These are phyloP conservation scores for Terfezia claveryi DNA, from an alignment of 495 filamentous ascomycete species.

Conservation along the genomic window DNA sequence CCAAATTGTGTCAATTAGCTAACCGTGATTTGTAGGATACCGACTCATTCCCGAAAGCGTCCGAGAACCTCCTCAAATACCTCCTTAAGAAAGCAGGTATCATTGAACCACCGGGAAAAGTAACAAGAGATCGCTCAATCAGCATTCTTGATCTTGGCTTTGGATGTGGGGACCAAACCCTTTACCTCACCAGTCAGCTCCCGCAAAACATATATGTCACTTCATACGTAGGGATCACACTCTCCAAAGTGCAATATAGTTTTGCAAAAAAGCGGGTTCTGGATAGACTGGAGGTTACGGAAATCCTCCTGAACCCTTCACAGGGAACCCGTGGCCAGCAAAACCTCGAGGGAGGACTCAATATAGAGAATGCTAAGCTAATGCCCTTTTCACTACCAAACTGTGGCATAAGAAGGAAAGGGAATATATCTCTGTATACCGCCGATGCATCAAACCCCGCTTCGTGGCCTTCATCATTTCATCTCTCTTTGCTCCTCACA, in stretches of 20 bases:
- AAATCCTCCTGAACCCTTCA: neutral
- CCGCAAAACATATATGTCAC: conserved; percentile 10
- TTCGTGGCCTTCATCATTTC: neutral
- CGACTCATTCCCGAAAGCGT: conserved; percentile 23
- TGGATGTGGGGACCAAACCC: conserved; percentile 30
- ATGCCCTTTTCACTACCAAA: too few relatives aligned
- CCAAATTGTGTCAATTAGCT: neutral
- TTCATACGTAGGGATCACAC: conserved; percentile 27
- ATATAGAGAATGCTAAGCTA: too few relatives aligned
- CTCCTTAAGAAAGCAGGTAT: conserved; percentile 22
- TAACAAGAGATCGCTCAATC: conserved; percentile 1
- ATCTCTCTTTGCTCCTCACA: neutral
- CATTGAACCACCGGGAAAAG: conserved; percentile 4
- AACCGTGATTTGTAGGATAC: neutral
- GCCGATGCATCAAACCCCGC: neutral
- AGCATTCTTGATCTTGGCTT: conserved; percentile 27
- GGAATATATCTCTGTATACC: neutral
- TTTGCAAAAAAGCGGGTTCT: conserved; percentile 8
- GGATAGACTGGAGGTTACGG: neutral
- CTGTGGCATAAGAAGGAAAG: too few relatives aligned
- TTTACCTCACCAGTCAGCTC: conserved; percentile 14
- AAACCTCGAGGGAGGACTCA: neutral
- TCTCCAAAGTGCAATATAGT: conserved; percentile 19
- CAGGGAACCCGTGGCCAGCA: neutral
- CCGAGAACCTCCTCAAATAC: conserved; percentile 23